phyloP scores from a whole-genome alignment of 2,329 filamentous ascomycete genomes.

The Juglanconis juglandina region DNA sequence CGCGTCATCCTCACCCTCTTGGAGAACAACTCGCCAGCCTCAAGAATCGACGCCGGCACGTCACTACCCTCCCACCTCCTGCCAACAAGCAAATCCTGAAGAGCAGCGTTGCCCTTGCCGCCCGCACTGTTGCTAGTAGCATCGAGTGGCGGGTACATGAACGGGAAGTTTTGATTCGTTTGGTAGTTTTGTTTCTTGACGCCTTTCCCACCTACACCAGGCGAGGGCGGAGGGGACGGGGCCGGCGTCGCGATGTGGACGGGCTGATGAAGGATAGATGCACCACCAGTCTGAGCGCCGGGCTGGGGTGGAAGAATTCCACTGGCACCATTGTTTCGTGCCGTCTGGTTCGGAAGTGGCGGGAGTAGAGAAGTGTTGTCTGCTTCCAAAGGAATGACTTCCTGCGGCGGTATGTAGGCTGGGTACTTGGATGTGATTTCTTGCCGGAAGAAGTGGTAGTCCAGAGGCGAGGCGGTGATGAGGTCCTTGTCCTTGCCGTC shows the following conservation, averaged over 20 bases:
- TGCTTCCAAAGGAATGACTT: constrained; percentile 78
- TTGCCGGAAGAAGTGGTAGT: constrained; percentile 94
- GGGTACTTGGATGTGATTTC: constrained; percentile 98
- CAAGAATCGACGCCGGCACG: constrained; percentile 88
- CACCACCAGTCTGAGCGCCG: constrained; percentile 53
- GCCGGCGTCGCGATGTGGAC: constrained; percentile 98
- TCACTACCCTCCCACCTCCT: constrained; percentile 91
- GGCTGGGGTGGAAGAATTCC: constrained; percentile 59
- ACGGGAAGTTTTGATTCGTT: constrained; percentile 97
- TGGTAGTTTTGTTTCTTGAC: constrained; percentile 99
- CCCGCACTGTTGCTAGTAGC: constrained; percentile 84
- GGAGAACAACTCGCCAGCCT: constrained; percentile 90
- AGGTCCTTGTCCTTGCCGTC: constrained; percentile 67
- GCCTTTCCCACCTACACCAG: constrained; percentile 79
- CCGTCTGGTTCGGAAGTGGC: constrained; percentile 72
- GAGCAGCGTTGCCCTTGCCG: constrained; percentile 77
- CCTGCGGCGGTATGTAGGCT: constrained; percentile 85
- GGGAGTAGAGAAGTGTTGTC: constrained; percentile 90
- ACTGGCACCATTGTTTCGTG: constrained; percentile 55
- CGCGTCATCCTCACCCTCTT: constrained; percentile 86
- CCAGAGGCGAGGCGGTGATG: constrained; percentile 88
- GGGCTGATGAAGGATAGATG: constrained; percentile 88
- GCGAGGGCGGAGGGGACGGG: constrained; percentile 91
- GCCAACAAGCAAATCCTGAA: constrained; percentile 77
- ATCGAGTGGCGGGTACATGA: constrained; percentile 92